A percentile compares a stretch with the other conserved stretches of the same genome.
These are phyloP conservation scores for Paecilomyces dactylethromorphus DNA, from an alignment of 2,329 filamentous ascomycete genomes.

Conservation along the genomic window DNA sequence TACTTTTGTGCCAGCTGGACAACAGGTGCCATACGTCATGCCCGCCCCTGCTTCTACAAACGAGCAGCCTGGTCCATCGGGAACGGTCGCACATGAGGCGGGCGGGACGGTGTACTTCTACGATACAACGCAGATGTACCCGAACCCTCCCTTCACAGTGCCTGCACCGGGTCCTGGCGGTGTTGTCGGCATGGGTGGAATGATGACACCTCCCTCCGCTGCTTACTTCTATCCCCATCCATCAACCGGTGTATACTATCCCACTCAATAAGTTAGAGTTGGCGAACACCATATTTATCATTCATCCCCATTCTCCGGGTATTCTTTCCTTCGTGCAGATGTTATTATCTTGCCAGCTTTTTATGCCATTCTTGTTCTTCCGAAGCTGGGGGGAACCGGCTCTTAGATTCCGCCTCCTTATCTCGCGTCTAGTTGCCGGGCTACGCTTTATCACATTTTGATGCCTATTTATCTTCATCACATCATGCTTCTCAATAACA, in stretches of 20 bases:
- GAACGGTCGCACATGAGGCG: slow-evolving; percentile 72
- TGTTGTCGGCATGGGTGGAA: slow-evolving; percentile 66
- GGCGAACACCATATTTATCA: neutral
- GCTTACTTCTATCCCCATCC: slow-evolving; percentile 50
- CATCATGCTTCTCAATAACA: neutral
- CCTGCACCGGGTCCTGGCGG: slow-evolving; percentile 46
- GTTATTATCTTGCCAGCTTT: neutral
- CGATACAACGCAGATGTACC: slow-evolving; percentile 64
- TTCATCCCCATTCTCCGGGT: neutral
- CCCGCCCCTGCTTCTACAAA: slow-evolving; percentile 20
- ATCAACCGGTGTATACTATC: slow-evolving; percentile 59
- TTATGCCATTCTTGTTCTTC: neutral
- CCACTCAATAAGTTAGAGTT: slow-evolving; percentile 15
- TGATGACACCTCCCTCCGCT: slow-evolving; percentile 61
- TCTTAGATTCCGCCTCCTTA: neutral
- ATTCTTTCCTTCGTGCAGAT: neutral
- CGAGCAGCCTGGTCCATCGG: slow-evolving; percentile 41
- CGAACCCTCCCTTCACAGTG: slow-evolving; percentile 43
- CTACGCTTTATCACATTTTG: neutral
- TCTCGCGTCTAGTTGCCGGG: neutral
- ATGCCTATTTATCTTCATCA: neutral
- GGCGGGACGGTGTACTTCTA: slow-evolving; percentile 98
- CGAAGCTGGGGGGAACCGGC: neutral
- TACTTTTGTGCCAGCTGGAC: slow-evolving; percentile 52
- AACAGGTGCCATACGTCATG: slow-evolving; percentile 37